These are phyloP conservation scores for Tilletia caries DNA, from an alignment of 1,284 basidiomycete species.

Conservation along the genomic window DNA sequence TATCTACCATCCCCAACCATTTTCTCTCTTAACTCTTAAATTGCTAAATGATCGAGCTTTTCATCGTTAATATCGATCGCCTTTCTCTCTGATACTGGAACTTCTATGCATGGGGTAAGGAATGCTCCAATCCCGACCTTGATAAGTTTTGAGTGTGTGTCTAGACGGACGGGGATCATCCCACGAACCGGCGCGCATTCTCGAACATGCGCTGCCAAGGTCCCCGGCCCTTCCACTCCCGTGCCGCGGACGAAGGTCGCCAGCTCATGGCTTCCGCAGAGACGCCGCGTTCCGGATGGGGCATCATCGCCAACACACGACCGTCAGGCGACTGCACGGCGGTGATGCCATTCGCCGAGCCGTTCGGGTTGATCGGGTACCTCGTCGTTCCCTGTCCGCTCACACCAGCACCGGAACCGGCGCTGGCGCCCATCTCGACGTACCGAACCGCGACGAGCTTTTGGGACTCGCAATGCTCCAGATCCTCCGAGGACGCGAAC, in stretches of 20 bases:
- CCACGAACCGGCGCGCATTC: constrained; percentile 65
- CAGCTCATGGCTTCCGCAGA: constrained; percentile 52
- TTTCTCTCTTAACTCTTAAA: no score
- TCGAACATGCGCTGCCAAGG: constrained; percentile 97
- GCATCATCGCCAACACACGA: constrained; percentile 89
- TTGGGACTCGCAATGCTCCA: constrained; percentile 23
- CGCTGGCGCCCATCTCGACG: constrained; percentile 31
- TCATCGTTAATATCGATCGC: no score
- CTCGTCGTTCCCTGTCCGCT: constrained; percentile 19
- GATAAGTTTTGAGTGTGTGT: no score
- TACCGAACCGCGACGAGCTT: constrained; percentile 42
- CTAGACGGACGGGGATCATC: no score
- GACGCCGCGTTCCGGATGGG: constrained; percentile 60
- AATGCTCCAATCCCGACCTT: no score
- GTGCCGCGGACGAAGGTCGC: constrained; percentile 32
- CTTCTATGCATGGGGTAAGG: no score
- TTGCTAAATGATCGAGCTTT: no score
- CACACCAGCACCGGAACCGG: no score
- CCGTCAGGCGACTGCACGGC: constrained; percentile 82
- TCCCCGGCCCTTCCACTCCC: constrained; percentile 61
- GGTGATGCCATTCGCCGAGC: constrained; percentile 78
- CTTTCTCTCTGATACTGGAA: no score
- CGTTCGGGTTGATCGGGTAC: constrained; percentile 75
- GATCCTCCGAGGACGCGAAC: constrained; percentile 57
- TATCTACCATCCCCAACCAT: no score